Evolutionary conservation across 208 protist genomes (phyloP), one percentile per base, ranked within the genome.

Genomic region (Novymonas esmeraldas): DNA sequence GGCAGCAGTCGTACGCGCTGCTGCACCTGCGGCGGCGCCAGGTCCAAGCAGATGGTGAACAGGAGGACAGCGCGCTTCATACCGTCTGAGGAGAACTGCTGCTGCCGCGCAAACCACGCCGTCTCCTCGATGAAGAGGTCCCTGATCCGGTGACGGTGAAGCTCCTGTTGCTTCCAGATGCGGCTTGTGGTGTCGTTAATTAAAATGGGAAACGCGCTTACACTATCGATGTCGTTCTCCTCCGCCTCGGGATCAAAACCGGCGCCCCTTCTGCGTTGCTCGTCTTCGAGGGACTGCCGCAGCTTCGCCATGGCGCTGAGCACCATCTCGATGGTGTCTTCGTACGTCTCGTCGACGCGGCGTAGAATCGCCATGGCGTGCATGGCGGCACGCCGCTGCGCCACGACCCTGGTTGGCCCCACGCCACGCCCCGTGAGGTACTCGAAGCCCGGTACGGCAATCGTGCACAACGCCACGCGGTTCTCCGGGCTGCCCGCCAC

Each of bases 331-430:
- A n/a, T n/a, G n/a, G n/a, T 57, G 57, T 69, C 66, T 24, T 84
- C 77, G 71, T 90, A 91, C 63, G 91, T 67, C 3, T 84, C 80
- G 45, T 97, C 89, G 42, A 97, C 63, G 41, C 82, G 75, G n/a
- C 63, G 56, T 36, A 95, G 70, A 14, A 97, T 42, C n/a, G 82
- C 78, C 6, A 95, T 48, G 6, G 78, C 81, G 66, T 97, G 93
- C 84, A 92, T 89, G 0, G 93, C 81, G 13, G 90, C 93, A 2
- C 85, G 84, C 24, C 76, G 69, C 60, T 90, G 71, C 4, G 90
- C 80, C 0, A 36, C 39, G 4, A 85, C 77, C 41, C 83, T 90
- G 55, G 80, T 91, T 7, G 51, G 10, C 3, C 83, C 90, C 0
- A 95, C 88, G 11, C 93, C 93, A 24, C 75, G 72, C 29, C 85